Conservation (phyloP, 2,329 filamentous ascomycete species). For the Coniella lustricola region DNA sequence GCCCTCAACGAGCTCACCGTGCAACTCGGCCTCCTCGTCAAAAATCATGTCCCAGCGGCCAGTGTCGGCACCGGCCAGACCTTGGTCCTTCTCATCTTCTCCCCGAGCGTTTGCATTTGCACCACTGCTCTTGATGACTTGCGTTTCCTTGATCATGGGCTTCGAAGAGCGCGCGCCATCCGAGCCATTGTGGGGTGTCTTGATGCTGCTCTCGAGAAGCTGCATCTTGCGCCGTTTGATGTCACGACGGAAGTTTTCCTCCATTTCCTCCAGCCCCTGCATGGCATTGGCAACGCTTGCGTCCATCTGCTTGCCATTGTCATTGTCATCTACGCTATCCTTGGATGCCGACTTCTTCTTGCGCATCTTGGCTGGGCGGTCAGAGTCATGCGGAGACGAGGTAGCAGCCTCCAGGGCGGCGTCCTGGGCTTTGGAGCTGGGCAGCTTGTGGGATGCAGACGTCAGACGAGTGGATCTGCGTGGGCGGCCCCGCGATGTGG, state of each 20-base stretch:
- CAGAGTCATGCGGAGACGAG: background rate
- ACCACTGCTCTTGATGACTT: slow-evolving; percentile 10
- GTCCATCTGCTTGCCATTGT: background rate
- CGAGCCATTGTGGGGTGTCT: background rate
- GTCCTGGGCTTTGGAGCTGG: no score
- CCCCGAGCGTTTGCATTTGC: slow-evolving; percentile 17
- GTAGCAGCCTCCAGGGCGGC: no score
- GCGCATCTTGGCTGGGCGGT: background rate
- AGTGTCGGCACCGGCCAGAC: slow-evolving; percentile 16
- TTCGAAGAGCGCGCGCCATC: background rate
- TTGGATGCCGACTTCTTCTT: background rate
- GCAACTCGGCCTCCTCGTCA: slow-evolving; percentile 16
- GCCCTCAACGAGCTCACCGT: slow-evolving; percentile 13
- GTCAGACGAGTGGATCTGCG: no score
- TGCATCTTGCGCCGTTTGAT: slow-evolving; percentile 40
- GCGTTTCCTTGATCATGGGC: background rate
- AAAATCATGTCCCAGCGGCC: slow-evolving; percentile 4
- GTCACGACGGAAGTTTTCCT: slow-evolving; percentile 35
- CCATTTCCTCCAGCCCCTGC: slow-evolving; percentile 43
- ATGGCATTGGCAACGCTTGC: slow-evolving; percentile 33
- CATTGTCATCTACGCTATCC: background rate
- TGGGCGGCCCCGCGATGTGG: no score
- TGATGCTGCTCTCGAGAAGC: slow-evolving; percentile 34
- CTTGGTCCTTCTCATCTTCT: slow-evolving; percentile 16
- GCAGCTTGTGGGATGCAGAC: no score